Percentiles rank a stretch among this genome's conserved stretches.
Conservation (phyloP, 495 filamentous ascomycete genomes). For the Aspergillus leporis region DNA sequence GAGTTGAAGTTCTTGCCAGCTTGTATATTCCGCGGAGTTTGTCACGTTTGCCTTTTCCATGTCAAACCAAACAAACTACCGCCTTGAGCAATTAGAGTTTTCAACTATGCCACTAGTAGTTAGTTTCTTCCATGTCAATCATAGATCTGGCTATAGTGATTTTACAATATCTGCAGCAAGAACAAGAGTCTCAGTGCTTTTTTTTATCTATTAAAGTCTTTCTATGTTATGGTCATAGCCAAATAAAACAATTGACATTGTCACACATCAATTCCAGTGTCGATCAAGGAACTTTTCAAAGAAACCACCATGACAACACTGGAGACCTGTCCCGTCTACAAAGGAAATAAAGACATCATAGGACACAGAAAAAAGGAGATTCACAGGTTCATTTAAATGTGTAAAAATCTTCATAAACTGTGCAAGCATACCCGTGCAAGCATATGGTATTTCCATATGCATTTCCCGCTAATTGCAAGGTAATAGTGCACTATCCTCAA, state of each 20-base stretch:
- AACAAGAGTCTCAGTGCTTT: not conserved
- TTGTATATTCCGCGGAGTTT: conserved; percentile 35
- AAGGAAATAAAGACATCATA: not conserved
- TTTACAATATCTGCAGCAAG: too few relatives aligned
- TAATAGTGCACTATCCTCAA: not conserved
- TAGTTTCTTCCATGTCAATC: not conserved
- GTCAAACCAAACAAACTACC: conserved; percentile 11
- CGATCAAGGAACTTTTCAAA: not conserved
- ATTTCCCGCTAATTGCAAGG: conserved; percentile 5
- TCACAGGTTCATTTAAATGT: not conserved
- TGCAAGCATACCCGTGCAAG: not conserved
- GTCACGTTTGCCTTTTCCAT: conserved; percentile 36
- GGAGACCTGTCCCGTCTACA: not conserved
- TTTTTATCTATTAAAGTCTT: not conserved
- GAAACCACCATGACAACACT: not conserved
- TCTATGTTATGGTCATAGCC: not conserved
- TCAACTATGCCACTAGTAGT: not conserved
- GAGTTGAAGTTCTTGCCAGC: conserved; percentile 40
- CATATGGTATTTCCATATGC: conserved; percentile 5
- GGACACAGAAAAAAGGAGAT: not conserved
- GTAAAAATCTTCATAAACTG: conserved; percentile 5
- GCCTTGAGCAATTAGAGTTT: not conserved
- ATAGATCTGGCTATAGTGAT: too few relatives aligned
- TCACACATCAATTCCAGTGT: conserved; percentile 11
- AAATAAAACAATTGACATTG: not conserved